Evolutionary conservation across 495 filamentous ascomycete genomes (phyloP), one percentile per base, ranked within the genome.

Genomic region (Annulohypoxylon bovei): DNA sequence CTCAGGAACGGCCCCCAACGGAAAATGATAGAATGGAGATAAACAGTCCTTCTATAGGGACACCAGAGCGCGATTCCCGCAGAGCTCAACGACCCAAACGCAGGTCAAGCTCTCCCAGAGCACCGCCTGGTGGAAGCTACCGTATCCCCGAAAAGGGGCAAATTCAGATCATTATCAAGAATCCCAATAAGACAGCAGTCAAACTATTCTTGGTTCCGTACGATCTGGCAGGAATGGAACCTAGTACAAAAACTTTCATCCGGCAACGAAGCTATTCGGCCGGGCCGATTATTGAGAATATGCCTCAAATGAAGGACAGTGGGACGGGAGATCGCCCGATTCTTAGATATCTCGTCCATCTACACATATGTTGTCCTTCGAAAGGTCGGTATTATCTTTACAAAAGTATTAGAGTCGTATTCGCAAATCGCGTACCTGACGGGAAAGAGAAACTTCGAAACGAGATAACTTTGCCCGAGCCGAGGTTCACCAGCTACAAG

Each of bases 201-300:
- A 98, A 98, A 77, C 81, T 98, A 14, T 99, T 98, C 71, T 85
- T 98, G 12, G 89, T 99, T 23, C 95, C 96, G 0, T 99, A 99
- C 74, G 94, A 98, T 77, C 85, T 99, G 6, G 85, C 87, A n/a
- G 95, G 93, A 60, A 99, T 99, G 96, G 92, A 95, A 68, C 85
- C 93, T 8, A 93, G 94, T 1, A 95, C 92, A 16, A 98, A 98
- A 75, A 99, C 95, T 2, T 99, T 99, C 70, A 91, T 99, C 67
- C 88, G 95, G 52, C 95, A 99, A 78, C 89, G 97, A 59, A 94
- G 91, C 70, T 98, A 97, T 79, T 97, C 94, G 6, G 89, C 93
- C 6, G 94, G 94, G 1, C 91, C 93, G 11, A 89, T 94, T 56
- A 89, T 95, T 63, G 92, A 94, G 60, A 87, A 88, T 82, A 86